Evolutionary conservation across 2,329 filamentous ascomycete species (phyloP), one percentile per base, ranked within the genome.

Genomic region (Magnaporthales sp.): DNA sequence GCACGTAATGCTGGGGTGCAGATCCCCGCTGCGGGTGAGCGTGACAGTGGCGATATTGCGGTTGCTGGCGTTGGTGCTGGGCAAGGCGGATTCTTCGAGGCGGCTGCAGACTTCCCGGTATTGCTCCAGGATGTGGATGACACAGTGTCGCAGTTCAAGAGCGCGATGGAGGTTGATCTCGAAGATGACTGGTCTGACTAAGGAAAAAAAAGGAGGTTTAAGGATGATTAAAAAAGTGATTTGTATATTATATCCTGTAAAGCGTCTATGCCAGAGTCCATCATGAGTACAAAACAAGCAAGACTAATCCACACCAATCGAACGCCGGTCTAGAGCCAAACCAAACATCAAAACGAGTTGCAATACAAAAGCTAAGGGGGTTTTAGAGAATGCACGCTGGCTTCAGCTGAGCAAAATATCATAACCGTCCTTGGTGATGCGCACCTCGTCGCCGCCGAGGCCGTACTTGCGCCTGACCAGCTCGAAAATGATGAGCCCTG

Each of bases 401-500:
- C 38, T 46, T 54, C 13, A 82, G 66, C 76, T 74, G 63, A 92
- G 78, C 69, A 91, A 72, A 71, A 93, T 91, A 71, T 91, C 87
- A 71, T 91, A 91, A 1, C 89, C 88, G 69, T 90, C 89, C 74
- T 86, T 86, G 63, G 82, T 84, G 66, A 91, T 91, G 70, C 82
- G 82, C 69, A 87, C 87, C 71, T 84, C 83, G 64, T 89, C 88
- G 22, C 81, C 81, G 1, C 84, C 82, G 67, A 85, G 80, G 1
- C 88, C 88, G 71, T 92, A 93, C 76, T 91, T 91, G 46, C 90
- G 81, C 67, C 91, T 80, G 51, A 92, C 86, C 61, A 93, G 74
- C 77, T 93, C 91, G 74, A 93, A 93, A 24, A 92, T 91, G 70
- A 93, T 91, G 68, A 93, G 74, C 0, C 90, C 91, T 0, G 90